Percentiles rank a stretch among this genome's conserved stretches.
Conservation (phyloP, 768 basidiomycete species). For the Auricularia sp. region DNA sequence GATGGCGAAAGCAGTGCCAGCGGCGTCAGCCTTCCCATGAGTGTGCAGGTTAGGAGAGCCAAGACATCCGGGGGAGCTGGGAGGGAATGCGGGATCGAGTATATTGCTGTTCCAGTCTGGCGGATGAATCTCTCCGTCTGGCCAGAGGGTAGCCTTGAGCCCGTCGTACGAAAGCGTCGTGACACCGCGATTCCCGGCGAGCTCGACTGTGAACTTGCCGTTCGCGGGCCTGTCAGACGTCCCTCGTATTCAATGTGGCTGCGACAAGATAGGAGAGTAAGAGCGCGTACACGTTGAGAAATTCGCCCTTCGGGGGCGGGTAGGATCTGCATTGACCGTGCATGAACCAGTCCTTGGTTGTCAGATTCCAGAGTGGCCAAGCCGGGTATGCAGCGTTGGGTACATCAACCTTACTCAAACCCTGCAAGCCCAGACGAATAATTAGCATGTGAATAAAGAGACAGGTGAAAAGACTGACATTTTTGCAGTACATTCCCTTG, state of each 20-base stretch:
- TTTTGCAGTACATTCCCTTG: not conserved
- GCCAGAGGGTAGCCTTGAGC: not conserved
- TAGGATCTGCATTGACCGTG: conserved; percentile 3
- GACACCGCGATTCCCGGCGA: conserved; percentile 3
- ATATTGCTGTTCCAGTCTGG: not conserved
- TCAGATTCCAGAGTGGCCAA: not conserved
- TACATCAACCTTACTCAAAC: not conserved
- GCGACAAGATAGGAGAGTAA: not conserved
- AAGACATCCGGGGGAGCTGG: not conserved
- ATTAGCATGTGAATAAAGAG: not conserved
- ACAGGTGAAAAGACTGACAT: not conserved
- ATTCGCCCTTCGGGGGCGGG: conserved; percentile 5
- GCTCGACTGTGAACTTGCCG: conserved; percentile 5
- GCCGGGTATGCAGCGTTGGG: not conserved
- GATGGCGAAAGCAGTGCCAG: conserved; percentile 6
- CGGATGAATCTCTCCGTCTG: conserved; percentile 4
- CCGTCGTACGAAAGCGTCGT: conserved; percentile 3
- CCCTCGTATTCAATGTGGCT: not conserved
- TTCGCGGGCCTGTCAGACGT: conserved; percentile 1
- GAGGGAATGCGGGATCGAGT: not conserved
- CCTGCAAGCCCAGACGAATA: not conserved
- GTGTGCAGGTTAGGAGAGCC: not conserved
- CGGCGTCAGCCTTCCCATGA: not conserved
- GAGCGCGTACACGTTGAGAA: conserved; percentile 4
- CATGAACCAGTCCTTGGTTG: conserved; percentile 3